Evolutionary conservation across 805 yeast species (phyloP).

Genomic region (Zygotorulaspora sp.): DNA sequence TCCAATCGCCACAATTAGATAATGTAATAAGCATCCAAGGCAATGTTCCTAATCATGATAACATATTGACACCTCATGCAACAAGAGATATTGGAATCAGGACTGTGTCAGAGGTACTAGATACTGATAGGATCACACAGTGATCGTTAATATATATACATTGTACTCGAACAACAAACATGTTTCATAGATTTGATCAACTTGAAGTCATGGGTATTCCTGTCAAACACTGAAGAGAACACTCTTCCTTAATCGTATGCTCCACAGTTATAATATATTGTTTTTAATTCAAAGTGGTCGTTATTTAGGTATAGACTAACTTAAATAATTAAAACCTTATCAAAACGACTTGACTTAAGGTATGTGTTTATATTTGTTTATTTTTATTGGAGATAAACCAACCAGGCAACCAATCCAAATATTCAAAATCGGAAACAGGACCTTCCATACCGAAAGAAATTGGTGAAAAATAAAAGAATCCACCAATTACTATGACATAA

Average conservation of each 20-base stretch:
- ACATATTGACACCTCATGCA: constrained; percentile 31
- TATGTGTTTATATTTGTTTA: constrained; percentile 9
- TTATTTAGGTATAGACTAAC: no score
- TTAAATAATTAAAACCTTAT: no score
- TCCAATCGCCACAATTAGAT: constrained; percentile 27
- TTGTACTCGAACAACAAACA: no score
- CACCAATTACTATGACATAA: constrained; percentile 43
- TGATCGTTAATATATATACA: constrained; percentile 8
- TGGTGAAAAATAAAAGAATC: constrained; percentile 59
- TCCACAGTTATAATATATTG: no score
- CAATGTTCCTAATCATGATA: constrained; percentile 25
- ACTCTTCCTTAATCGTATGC: no score
- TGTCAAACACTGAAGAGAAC: no score
- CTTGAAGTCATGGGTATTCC: no score
- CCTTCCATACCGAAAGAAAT: constrained; percentile 66
- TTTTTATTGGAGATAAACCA: constrained; percentile 41
- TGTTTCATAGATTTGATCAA: no score
- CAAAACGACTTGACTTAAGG: no score
- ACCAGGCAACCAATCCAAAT: constrained; percentile 46
- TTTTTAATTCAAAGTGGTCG: no score
- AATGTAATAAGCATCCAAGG: constrained; percentile 33
- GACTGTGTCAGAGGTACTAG: constrained; percentile 26
- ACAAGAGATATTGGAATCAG: constrained; percentile 27
- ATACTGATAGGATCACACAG: constrained; percentile 35
- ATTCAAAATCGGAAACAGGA: constrained; percentile 36